Percentiles rank a stretch among this genome's conserved stretches.
Conservation (phyloP, 306 rosid species). For the Cucumis melo region DNA sequence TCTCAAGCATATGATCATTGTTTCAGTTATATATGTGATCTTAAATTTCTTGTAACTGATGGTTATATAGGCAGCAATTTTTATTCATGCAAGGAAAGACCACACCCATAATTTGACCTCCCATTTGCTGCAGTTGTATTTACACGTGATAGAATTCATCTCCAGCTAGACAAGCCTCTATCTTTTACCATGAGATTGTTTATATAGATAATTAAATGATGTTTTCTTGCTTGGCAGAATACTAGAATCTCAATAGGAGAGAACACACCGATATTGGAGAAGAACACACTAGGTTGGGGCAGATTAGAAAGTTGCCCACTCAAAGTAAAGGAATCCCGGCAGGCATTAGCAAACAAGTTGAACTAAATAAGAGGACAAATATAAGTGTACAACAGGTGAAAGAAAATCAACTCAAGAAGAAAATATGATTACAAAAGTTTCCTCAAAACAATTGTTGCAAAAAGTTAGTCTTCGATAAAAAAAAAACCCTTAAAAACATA, state of each 20-base stretch:
- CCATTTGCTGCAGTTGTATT: not conserved
- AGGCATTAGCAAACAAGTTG: not conserved
- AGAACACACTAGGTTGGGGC: not conserved
- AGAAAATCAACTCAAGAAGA: not conserved
- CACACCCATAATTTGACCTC: not conserved
- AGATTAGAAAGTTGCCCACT: not conserved
- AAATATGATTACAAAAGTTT: not conserved
- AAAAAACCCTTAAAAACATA: not conserved
- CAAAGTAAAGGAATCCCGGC: not conserved
- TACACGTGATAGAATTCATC: not conserved
- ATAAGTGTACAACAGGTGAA: not conserved
- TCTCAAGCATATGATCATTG: conserved; percentile 3
- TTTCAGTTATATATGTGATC: not conserved
- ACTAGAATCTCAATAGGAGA: not conserved
- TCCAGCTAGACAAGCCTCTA: not conserved
- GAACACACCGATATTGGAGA: not conserved
- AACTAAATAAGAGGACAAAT: not conserved
- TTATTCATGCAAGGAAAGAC: not conserved
- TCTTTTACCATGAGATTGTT: not conserved
- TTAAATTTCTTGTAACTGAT: not conserved
- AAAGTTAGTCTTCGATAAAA: not conserved
- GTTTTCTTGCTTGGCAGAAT: not conserved
- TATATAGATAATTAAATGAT: not conserved
- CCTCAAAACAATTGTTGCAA: not conserved
- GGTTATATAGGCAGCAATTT: not conserved